Conservation (phyloP, 1,284 basidiomycete genomes). For the Apiotrichum siamense region DNA sequence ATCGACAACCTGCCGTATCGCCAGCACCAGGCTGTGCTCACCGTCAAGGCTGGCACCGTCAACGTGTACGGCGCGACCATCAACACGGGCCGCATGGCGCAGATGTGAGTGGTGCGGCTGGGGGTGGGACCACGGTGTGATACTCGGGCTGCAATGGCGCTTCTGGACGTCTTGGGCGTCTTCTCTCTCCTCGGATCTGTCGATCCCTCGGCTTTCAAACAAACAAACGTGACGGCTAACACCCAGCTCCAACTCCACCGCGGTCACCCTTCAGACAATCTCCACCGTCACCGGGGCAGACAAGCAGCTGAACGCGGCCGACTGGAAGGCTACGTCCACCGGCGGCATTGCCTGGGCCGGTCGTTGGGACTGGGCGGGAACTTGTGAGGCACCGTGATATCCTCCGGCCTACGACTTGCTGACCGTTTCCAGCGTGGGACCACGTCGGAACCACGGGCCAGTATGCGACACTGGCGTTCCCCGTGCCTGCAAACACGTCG, state of each 20-base stretch:
- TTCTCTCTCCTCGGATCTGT: no score
- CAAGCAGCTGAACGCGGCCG: neutral
- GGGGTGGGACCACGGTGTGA: neutral
- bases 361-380: constrained; percentile 2
- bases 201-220: no score
- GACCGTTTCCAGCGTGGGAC: neutral
- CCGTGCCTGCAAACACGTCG: neutral
- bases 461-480: neutral
- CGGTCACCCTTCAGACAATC: neutral
- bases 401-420: no score
- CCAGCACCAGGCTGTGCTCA: neutral
- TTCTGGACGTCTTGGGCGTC: no score
- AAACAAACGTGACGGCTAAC: neutral
- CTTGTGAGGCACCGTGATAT: neutral
- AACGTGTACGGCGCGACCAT: neutral
- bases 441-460: neutral
- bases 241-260: neutral
- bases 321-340: neutral
- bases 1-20: neutral
- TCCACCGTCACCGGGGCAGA: neutral
- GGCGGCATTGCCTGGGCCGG: neutral
- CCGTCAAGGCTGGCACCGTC: neutral
- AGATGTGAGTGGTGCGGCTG: neutral
- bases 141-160: no score
- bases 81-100: neutral